Conservation (phyloP, 1,284 basidiomycete species). For the Apiotrichum gracile region DNA sequence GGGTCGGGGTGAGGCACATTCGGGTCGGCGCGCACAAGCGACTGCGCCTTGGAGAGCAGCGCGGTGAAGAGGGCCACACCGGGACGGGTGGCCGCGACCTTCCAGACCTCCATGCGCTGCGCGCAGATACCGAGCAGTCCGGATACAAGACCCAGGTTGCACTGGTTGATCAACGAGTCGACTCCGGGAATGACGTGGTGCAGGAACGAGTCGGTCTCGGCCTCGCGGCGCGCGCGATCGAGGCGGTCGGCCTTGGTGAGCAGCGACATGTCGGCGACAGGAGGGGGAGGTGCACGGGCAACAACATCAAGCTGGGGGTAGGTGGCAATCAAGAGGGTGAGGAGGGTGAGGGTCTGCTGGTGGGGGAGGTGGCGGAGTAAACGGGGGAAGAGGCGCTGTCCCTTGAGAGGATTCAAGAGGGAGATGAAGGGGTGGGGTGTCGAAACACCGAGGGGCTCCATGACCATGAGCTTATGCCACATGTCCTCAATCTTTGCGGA, state of each 20-base stretch:
- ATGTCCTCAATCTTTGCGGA: slow-evolving; percentile 62
- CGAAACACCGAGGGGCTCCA: slow-evolving; percentile 86
- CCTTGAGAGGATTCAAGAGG: slow-evolving; percentile 80
- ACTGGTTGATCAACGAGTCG: slow-evolving; percentile 63
- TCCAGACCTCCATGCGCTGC: slow-evolving; percentile 70
- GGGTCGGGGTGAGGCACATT: slow-evolving; percentile 49
- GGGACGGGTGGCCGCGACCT: slow-evolving; percentile 67
- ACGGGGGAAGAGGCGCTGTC: slow-evolving; percentile 85
- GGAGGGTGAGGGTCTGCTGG: slow-evolving; percentile 73
- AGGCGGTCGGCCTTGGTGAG: slow-evolving; percentile 52
- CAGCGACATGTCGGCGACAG: slow-evolving; percentile 47
- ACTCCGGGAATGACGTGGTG: slow-evolving; percentile 81
- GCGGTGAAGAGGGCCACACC: slow-evolving; percentile 88
- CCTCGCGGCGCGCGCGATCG: slow-evolving; percentile 69
- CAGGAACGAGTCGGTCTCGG: slow-evolving; percentile 83
- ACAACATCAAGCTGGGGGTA: slow-evolving; percentile 92
- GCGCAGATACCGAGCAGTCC: slow-evolving; percentile 80
- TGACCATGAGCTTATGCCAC: slow-evolving; percentile 76
- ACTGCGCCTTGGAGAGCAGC: slow-evolving; percentile 84
- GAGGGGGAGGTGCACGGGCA: slow-evolving; percentile 61
- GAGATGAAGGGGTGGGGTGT: slow-evolving; percentile 96
- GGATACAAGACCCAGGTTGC: slow-evolving; percentile 75
- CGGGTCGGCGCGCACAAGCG: slow-evolving; percentile 69
- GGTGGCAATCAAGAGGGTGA: slow-evolving; percentile 88
- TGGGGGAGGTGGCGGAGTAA: slow-evolving; percentile 77